phyloP scores from a whole-genome alignment of 768 basidiomycete genomes.

The Galerina sulciceps region DNA sequence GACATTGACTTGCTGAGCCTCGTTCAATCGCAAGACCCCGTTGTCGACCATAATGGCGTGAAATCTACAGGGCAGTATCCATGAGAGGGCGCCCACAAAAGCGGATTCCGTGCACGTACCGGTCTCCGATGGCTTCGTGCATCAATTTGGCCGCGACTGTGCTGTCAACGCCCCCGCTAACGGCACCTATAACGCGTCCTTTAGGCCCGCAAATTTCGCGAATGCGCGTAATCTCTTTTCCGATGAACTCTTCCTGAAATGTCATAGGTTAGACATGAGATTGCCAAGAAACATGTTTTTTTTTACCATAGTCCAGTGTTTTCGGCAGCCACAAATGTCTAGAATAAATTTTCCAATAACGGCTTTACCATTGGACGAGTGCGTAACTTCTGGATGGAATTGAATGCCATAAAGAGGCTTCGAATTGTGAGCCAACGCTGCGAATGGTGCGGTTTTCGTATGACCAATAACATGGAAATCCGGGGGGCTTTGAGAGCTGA shows the following conservation, averaged over 20 bases:
- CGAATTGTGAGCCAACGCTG: slow-evolving; percentile 88
- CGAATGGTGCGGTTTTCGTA: slow-evolving; percentile 87
- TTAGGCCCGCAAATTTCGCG: slow-evolving; percentile 92
- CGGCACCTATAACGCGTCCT: slow-evolving; percentile 97
- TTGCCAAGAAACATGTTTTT: slow-evolving; percentile 1
- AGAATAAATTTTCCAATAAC: slow-evolving; percentile 86
- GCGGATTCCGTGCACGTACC: slow-evolving; percentile 46
- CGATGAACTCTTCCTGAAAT: slow-evolving; percentile 91
- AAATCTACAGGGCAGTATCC: slow-evolving; percentile 59
- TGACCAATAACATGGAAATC: slow-evolving; percentile 88
- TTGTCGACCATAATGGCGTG: slow-evolving; percentile 99
- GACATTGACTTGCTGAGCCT: slow-evolving; percentile 87
- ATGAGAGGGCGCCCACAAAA: slow-evolving; percentile 6
- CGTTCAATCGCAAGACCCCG: slow-evolving; percentile 91
- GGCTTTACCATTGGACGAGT: slow-evolving; percentile 87
- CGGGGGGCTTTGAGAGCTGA: slow-evolving; percentile 80
- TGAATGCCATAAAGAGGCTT: slow-evolving; percentile 96
- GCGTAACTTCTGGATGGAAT: slow-evolving; percentile 98
- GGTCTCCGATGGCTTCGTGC: slow-evolving; percentile 98
- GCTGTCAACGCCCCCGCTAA: slow-evolving; percentile 96
- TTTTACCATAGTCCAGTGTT: slow-evolving; percentile 92
- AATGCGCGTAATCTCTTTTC: slow-evolving; percentile 93
- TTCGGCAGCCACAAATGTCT: slow-evolving; percentile 79
- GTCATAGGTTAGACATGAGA: slow-evolving; percentile 3
- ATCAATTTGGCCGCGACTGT: slow-evolving; percentile 98